A percentile compares a stretch with the other conserved stretches of the same genome.
Conservation (phyloP, 805 yeast species). For the Pachysolen tannophilus region DNA sequence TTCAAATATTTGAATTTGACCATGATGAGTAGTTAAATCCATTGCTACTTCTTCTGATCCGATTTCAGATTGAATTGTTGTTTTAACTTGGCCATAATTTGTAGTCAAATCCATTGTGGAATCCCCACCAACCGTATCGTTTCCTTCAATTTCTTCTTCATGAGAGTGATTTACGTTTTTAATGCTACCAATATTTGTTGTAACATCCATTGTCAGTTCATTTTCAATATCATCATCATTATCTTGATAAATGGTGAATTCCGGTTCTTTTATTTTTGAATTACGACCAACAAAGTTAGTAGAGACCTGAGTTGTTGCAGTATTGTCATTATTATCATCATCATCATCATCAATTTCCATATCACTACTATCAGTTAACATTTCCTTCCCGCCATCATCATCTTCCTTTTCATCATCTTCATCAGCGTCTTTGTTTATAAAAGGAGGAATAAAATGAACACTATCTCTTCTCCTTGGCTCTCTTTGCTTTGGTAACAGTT, state of each 20-base stretch:
- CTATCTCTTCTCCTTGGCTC: constrained; percentile 20
- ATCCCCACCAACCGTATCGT: constrained; percentile 3
- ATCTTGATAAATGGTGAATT: neutral
- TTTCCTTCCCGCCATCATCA: constrained; percentile 12
- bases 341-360: constrained; percentile 8
- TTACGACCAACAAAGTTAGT: constrained; percentile 9
- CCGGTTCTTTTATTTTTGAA: neutral
- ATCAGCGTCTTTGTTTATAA: constrained; percentile 1
- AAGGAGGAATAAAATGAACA: constrained; percentile 21
- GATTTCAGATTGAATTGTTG: constrained; percentile 1
- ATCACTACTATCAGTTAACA: constrained; percentile 21
- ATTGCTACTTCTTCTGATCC: constrained; percentile 22
- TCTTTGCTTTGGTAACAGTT: constrained; percentile 7
- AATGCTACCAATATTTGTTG: constrained; percentile 9
- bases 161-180: constrained; percentile 1
- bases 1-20: neutral
- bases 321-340: no score
- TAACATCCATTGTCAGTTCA: constrained; percentile 12
- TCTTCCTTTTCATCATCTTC: constrained; percentile 6
- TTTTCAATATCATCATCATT: constrained; percentile 4
- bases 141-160: neutral
- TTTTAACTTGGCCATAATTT: neutral
- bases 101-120: constrained; percentile 1
- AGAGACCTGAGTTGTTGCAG: no score
- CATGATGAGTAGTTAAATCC: constrained; percentile 20